Percentiles rank a stretch among this genome's conserved stretches.
Conservation (phyloP, 495 filamentous ascomycete species). For the Glarea lozoyensis region DNA sequence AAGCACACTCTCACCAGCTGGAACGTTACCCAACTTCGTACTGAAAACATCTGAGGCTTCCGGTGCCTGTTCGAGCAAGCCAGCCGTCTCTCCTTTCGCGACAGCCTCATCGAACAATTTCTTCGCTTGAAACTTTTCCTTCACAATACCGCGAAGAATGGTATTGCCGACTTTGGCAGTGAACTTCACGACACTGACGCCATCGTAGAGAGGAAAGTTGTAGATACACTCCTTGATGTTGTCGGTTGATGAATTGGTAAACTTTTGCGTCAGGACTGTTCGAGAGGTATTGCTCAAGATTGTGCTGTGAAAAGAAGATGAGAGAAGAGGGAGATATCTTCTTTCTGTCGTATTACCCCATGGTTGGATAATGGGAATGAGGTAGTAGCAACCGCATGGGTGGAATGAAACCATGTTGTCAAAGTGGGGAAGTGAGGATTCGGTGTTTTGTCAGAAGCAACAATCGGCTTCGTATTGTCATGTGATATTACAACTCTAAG, state of each 20-base stretch:
- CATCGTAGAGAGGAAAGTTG: conserved; percentile 60
- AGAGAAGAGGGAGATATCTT: conserved; percentile 45
- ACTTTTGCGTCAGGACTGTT: conserved; percentile 53
- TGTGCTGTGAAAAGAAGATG: conserved; percentile 39
- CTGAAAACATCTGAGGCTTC: conserved; percentile 54
- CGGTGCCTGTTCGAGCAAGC: conserved; percentile 49
- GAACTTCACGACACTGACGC: conserved; percentile 56
- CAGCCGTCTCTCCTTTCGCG: conserved; percentile 47
- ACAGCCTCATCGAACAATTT: conserved; percentile 45
- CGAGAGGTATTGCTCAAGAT: conserved; percentile 47
- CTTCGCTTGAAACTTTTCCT: conserved; percentile 49
- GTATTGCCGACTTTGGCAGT: conserved; percentile 42
- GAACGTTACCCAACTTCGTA: conserved; percentile 55
- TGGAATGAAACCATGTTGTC: no score
- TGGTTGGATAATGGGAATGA: neutral
- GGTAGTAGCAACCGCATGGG: conserved; percentile 24
- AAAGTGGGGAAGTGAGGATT: no score
- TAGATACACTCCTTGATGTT: conserved; percentile 47
- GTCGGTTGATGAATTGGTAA: conserved; percentile 40
- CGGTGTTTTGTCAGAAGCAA: no score
- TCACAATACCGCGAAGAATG: conserved; percentile 47
- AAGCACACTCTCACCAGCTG: conserved; percentile 37
- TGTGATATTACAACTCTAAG: no score
- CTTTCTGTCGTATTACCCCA: conserved; percentile 2
- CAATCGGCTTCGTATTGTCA: no score